phyloP scores from a whole-genome alignment of 495 filamentous ascomycete genomes.

The Recurvomyces mirabilis region DNA sequence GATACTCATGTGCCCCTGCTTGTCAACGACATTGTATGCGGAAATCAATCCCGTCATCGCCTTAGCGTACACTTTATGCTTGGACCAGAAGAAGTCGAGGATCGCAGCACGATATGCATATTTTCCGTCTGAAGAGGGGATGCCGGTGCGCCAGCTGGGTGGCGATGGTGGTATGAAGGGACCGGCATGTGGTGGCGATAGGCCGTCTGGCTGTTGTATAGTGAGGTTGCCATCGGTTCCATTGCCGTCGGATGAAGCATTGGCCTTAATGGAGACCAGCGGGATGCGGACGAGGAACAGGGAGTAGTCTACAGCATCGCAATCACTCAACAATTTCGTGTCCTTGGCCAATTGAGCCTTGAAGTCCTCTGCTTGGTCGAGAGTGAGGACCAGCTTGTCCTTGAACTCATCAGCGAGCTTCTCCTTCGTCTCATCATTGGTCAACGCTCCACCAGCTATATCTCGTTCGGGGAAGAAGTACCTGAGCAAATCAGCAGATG shows the following conservation, averaged over 20 bases:
- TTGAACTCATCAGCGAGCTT: slow-evolving; percentile 52
- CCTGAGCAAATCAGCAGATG: too few relatives aligned
- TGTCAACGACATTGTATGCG: slow-evolving; percentile 46
- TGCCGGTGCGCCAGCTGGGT: slow-evolving; percentile 43
- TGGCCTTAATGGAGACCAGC: neutral
- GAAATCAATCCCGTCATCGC: slow-evolving; percentile 51
- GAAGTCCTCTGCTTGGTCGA: slow-evolving; percentile 41
- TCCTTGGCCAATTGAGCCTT: slow-evolving; percentile 41
- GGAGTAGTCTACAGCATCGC: slow-evolving; percentile 59
- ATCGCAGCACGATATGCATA: slow-evolving; percentile 52
- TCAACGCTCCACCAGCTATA: slow-evolving; percentile 45
- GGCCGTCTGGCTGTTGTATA: too few relatives aligned
- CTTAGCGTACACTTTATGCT: slow-evolving; percentile 51
- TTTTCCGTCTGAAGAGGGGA: slow-evolving; percentile 46
- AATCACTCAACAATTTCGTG: slow-evolving; percentile 42
- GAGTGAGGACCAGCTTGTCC: slow-evolving; percentile 48
- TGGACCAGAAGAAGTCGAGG: slow-evolving; percentile 63
- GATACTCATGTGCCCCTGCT: slow-evolving; percentile 57
- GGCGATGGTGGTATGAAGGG: neutral
- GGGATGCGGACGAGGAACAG: slow-evolving; percentile 53
- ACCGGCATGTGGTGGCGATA: neutral
- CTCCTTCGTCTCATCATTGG: slow-evolving; percentile 46
- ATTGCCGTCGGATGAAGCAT: neutral
- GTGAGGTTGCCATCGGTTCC: neutral
- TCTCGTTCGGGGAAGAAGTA: slow-evolving; percentile 66